A percentile compares a stretch with the other conserved stretches of the same genome.
phyloP scores from a whole-genome alignment of 108 stramenopile species.

The Aurantiochytrium sp. region DNA sequence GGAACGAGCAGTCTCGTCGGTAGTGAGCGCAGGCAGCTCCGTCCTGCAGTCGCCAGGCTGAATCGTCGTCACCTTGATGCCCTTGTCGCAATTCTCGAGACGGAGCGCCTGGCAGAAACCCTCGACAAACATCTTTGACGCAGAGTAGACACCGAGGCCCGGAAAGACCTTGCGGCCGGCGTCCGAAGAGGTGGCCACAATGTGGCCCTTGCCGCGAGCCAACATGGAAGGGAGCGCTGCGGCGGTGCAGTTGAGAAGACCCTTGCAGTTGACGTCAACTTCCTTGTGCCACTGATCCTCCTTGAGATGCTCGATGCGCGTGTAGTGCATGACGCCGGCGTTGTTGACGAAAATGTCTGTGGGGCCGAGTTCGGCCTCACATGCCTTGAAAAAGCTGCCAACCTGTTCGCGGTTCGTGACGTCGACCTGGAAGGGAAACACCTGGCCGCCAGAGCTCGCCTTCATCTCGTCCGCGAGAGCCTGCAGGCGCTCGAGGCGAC shows the following conservation, averaged over 20 bases:
- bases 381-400: slow-evolving; percentile 28
- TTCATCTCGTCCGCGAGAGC: slow-evolving; percentile 33
- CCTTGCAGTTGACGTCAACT: slow-evolving; percentile 71
- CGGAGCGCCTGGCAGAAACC: slow-evolving; percentile 35
- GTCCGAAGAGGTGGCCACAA: slow-evolving; percentile 66
- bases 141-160: slow-evolving; percentile 63
- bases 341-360: slow-evolving; percentile 46
- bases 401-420: slow-evolving; percentile 35
- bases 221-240: slow-evolving; percentile 55
- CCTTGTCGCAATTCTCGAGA: slow-evolving; percentile 31
- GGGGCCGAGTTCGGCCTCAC: slow-evolving; percentile 29
- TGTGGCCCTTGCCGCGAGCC: slow-evolving; percentile 58
- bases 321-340: slow-evolving; percentile 75
- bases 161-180: slow-evolving; percentile 62
- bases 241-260: slow-evolving; percentile 59
- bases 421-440: slow-evolving; percentile 23
- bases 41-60: slow-evolving; percentile 40
- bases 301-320: slow-evolving; percentile 56
- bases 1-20: slow-evolving; percentile 5
- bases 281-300: slow-evolving; percentile 70
- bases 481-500: slow-evolving; percentile 56
- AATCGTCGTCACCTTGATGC: slow-evolving; percentile 33
- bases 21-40: slow-evolving; percentile 38
- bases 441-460: slow-evolving; percentile 16
- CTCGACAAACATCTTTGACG: slow-evolving; percentile 64